These are phyloP conservation scores for Calonectria henricotiae DNA, from an alignment of 2,329 filamentous ascomycete species.

Conservation along the genomic window DNA sequence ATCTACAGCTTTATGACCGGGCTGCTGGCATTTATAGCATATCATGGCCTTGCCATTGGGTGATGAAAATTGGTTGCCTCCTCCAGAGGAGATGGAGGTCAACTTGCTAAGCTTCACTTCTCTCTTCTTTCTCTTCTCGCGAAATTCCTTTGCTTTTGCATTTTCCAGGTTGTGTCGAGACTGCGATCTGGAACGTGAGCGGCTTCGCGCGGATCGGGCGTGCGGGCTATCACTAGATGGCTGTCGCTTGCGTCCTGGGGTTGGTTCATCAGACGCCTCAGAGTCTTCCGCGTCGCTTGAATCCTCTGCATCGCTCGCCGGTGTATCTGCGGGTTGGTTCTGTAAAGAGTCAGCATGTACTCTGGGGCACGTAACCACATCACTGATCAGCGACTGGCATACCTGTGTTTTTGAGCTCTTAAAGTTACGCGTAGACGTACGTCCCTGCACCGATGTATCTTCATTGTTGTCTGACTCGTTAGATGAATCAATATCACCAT, in stretches of 20 bases:
- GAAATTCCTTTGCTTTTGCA: conserved; percentile 65
- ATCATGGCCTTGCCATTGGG: conserved; percentile 54
- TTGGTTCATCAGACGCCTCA: conserved; percentile 48
- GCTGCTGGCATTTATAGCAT: conserved; percentile 76
- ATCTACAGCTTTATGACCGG: conserved; percentile 73
- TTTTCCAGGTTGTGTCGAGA: conserved; percentile 52
- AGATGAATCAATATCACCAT: conserved; percentile 66
- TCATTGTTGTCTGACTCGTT: conserved; percentile 59
- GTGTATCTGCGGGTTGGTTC: conserved; percentile 41
- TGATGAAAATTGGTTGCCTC: conserved; percentile 48
- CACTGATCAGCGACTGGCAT: conserved; percentile 38
- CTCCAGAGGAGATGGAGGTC: conserved; percentile 72
- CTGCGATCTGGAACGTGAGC: conserved; percentile 57
- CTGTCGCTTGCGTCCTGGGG: conserved; percentile 52
- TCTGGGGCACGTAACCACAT: neutral
- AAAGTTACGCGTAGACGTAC: conserved; percentile 57
- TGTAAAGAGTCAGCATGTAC: conserved; percentile 40
- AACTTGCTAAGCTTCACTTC: conserved; percentile 77
- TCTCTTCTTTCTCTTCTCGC: conserved; percentile 75
- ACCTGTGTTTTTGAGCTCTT: conserved; percentile 53
- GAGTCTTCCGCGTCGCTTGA: conserved; percentile 52
- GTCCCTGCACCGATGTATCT: conserved; percentile 55
- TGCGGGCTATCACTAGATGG: conserved; percentile 48
- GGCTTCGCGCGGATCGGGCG: conserved; percentile 43
- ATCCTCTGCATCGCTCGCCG: conserved; percentile 46